Conservation (phyloP, 2,329 filamentous ascomycete species). For the Aspergillus puulaauensis region DNA sequence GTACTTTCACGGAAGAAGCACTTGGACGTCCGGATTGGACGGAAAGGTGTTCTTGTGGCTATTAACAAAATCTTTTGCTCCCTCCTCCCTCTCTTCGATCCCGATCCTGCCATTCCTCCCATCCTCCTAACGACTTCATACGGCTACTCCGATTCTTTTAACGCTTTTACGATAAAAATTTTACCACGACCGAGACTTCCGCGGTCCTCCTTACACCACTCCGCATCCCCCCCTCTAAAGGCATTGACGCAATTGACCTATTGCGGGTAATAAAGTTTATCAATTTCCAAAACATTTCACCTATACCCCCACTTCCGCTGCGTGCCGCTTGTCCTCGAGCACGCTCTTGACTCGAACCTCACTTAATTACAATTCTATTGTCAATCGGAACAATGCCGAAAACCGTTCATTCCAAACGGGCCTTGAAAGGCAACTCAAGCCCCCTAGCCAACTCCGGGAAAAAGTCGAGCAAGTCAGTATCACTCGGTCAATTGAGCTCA, state of each 20-base stretch:
- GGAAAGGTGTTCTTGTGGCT: conserved; percentile 37
- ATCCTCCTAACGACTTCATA: conserved; percentile 15
- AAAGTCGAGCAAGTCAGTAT: conserved; percentile 26
- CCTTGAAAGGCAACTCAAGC: conserved; percentile 25
- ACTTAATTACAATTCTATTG: conserved; percentile 11
- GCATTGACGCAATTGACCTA: conserved; percentile 23
- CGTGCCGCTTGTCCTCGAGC: conserved; percentile 1
- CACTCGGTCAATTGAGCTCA: conserved; percentile 20
- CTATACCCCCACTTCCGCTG: neutral
- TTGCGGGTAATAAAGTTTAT: conserved; percentile 23
- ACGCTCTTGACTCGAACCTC: neutral
- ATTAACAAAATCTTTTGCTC: conserved; percentile 10
- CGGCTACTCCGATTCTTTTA: conserved; percentile 4
- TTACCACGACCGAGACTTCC: conserved; percentile 5
- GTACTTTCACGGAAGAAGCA: conserved; percentile 41
- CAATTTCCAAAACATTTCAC: conserved; percentile 5
- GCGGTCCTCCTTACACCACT: neutral
- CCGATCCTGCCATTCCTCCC: conserved; percentile 15
- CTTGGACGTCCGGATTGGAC: conserved; percentile 34
- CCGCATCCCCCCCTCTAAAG: conserved; percentile 7
- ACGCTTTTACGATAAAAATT: conserved; percentile 18
- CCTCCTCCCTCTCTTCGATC: conserved; percentile 14
- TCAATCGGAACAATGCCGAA: conserved; percentile 25
- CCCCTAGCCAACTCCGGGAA: conserved; percentile 24
- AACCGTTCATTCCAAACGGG: conserved; percentile 28